Percentiles rank a stretch among this genome's conserved stretches.
Evolutionary conservation across 805 yeast species (phyloP).

Genomic region (Spathaspora gorwiae): DNA sequence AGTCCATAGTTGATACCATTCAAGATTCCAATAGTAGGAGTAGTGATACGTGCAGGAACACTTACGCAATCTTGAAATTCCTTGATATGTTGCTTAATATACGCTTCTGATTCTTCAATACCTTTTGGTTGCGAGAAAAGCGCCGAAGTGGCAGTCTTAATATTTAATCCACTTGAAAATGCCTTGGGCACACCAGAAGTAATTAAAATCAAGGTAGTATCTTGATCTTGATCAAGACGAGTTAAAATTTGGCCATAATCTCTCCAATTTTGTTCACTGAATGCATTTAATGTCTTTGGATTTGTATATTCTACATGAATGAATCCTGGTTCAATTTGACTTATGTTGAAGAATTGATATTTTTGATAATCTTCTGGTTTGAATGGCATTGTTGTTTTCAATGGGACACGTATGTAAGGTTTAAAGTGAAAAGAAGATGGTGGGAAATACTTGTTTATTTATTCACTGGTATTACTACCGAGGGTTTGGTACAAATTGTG

Average conservation of each 20-base stretch:
- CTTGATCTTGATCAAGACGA: conserved; percentile 39
- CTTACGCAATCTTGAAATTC: conserved; percentile 58
- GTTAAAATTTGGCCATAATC: conserved; percentile 49
- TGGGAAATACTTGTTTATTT: background rate
- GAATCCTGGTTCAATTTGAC: conserved; percentile 42
- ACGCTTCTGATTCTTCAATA: conserved; percentile 11
- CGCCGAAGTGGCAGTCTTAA: conserved; percentile 29
- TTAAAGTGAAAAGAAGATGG: background rate
- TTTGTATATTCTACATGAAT: conserved; percentile 59
- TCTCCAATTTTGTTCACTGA: conserved; percentile 50
- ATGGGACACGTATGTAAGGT: background rate
- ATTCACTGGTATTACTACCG: background rate
- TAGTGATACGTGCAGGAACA: conserved; percentile 42
- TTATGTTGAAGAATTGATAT: conserved; percentile 33
- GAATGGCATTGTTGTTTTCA: conserved; percentile 13
- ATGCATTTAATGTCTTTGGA: conserved; percentile 57
- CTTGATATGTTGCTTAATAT: conserved; percentile 28
- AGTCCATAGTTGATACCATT: conserved; percentile 67
- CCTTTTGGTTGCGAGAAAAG: background rate
- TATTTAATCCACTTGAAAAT: conserved; percentile 64
- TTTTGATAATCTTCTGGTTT: conserved; percentile 15
- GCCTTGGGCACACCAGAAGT: conserved; percentile 53
- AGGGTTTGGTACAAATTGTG: background rate
- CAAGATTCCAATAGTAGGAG: conserved; percentile 62
- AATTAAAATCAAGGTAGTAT: conserved; percentile 49